Base-by-base conservation (phyloP, 148 eudicot species). In the Rhododendron simsii region DNA sequence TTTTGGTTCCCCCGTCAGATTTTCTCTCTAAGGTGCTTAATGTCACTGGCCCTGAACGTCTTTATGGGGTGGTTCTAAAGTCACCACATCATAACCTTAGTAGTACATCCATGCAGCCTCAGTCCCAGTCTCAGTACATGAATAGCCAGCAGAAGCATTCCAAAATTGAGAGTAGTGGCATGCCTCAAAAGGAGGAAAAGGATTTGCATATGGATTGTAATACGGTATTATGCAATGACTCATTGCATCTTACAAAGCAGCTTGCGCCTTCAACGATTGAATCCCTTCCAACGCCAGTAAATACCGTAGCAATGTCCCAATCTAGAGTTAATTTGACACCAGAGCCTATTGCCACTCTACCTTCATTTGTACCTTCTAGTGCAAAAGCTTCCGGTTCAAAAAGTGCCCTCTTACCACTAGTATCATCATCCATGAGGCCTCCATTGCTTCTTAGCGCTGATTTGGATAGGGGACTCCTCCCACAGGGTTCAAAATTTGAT, bases 1-100 rank as follows among this genome's bases (percentile, higher is more conserved):
- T 97, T 78, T 93, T 97, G 90, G 99, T 97, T 51, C 98, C 99
- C 78, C 99, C 98, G n/a, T 96, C 98, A 21, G 95, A 93, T 80
- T 95, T 97, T 79, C 89, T 97, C 81, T 88, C 94, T 8, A 89
- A 93, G 35, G 93, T 94, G 84, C 86, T 97, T 83, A 92, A 94
- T 82, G 92, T 97, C 9, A 59, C 86, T 57, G 98, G 95, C 2
- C 99, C 89, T 28, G 95, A 93, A 87, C 94, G 95, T 23, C 93
- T 97, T 83, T 97, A 97, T 88, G 99, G 99, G 35, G 98, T 97
- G 44, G 96, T 95, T 87, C 90, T 97, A 12, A 95, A 93, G 87
- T 93, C 93, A 85, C 93, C 93, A 28, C 93, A 84, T 65, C 91
- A 87, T 45, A 87, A 81, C 79, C 89, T 93, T 85, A 81, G 86